Percentiles rank a stretch among this genome's conserved stretches.
These are phyloP conservation scores for Epichloe baconii DNA, from an alignment of 2,329 filamentous ascomycete species.

Conservation along the genomic window DNA sequence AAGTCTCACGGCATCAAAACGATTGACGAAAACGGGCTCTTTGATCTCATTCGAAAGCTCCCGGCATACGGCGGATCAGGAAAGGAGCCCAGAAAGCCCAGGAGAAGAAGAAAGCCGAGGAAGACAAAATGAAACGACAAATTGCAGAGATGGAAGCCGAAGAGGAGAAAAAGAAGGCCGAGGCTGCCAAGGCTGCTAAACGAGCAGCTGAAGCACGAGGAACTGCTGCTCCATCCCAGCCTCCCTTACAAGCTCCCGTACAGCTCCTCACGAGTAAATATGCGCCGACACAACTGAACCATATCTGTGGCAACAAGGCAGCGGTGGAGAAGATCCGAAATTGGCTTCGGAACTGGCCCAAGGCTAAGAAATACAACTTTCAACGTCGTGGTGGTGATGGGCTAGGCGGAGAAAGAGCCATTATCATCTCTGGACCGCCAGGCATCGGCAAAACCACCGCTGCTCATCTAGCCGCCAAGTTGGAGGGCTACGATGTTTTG, in stretches of 20 bases:
- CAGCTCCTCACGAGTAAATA: conserved; percentile 93
- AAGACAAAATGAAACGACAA: conserved; percentile 67
- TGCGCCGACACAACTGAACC: conserved; percentile 67
- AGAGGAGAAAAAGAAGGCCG: conserved; percentile 49
- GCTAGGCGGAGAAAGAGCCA: conserved; percentile 68
- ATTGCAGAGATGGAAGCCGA: conserved; percentile 77
- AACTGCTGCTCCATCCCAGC: conserved; percentile 20
- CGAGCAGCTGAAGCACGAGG: conserved; percentile 21
- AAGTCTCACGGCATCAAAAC: conserved; percentile 68
- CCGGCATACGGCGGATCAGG: conserved; percentile 80
- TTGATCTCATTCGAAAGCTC: conserved; percentile 67
- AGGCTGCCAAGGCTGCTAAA: conserved; percentile 37
- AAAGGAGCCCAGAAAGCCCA: conserved; percentile 72
- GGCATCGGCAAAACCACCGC: conserved; percentile 97
- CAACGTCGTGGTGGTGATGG: conserved; percentile 74
- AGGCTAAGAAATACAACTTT: conserved; percentile 68
- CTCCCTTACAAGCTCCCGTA: conserved; percentile 34
- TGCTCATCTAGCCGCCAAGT: conserved; percentile 81
- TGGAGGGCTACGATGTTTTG: conserved; percentile 86
- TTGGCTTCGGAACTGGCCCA: conserved; percentile 77
- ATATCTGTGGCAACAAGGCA: conserved; percentile 91
- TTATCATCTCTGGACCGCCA: conserved; percentile 89
- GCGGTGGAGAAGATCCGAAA: conserved; percentile 79
- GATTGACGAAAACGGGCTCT: conserved; percentile 86
- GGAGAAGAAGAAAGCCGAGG: conserved; percentile 74